A percentile compares a stretch with the other conserved stretches of the same genome.
These are phyloP conservation scores for Alternaria gansuensis DNA, from an alignment of 2,329 filamentous ascomycete genomes.

Conservation along the genomic window DNA sequence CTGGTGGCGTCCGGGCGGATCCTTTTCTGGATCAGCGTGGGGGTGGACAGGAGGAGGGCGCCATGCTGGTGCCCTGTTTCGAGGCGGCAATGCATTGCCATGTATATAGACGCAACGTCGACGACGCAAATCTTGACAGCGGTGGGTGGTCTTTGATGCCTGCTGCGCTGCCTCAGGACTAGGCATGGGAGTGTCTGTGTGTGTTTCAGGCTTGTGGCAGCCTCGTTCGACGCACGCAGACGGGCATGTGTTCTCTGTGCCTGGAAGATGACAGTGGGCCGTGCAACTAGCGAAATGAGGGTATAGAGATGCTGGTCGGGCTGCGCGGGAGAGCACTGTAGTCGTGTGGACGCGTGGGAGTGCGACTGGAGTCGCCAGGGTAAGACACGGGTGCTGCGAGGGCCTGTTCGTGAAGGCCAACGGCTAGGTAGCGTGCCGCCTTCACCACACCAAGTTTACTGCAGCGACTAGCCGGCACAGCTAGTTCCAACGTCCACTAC, in stretches of 20 bases:
- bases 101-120: neutral
- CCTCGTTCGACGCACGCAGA: constrained; percentile 4
- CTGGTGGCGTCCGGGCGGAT: constrained; percentile 16
- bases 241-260: neutral
- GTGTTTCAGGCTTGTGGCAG: constrained; percentile 16
- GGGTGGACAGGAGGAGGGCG: constrained; percentile 8
- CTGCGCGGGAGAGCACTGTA: constrained; percentile 6
- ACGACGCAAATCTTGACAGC: neutral
- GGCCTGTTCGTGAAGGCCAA: constrained; percentile 5
- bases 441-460: constrained; percentile 20
- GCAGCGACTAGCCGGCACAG: constrained; percentile 15
- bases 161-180: constrained; percentile 12
- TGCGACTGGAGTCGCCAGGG: neutral
- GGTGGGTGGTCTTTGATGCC: constrained; percentile 2
- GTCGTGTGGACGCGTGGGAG: neutral
- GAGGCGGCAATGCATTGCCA: constrained; percentile 9
- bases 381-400: constrained; percentile 6
- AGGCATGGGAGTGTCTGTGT: constrained; percentile 15
- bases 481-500: constrained; percentile 24
- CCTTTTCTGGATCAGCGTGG: constrained; percentile 1
- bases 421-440: constrained; percentile 16
- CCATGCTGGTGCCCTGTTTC: constrained; percentile 10
- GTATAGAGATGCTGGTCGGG: constrained; percentile 10
- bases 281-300: constrained; percentile 23
- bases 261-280: constrained; percentile 9